phyloP scores from a whole-genome alignment of 768 basidiomycete genomes.

The Mycena rebaudengoi region DNA sequence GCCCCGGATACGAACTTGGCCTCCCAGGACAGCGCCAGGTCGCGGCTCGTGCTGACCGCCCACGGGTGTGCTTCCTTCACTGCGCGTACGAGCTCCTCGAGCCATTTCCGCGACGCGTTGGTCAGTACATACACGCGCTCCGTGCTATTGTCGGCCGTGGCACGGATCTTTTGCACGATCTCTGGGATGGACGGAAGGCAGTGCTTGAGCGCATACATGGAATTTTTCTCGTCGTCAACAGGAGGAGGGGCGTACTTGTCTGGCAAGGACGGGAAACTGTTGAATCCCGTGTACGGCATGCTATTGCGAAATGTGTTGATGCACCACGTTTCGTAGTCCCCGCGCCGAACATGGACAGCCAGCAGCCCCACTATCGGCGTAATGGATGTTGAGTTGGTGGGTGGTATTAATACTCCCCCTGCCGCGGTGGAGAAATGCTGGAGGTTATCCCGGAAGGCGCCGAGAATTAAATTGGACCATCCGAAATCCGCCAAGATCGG shows the following conservation, averaged over 20 bases:
- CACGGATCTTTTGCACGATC: constrained; percentile 52
- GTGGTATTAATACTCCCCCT: constrained; percentile 16
- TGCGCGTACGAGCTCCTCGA: constrained; percentile 52
- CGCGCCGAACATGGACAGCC: constrained; percentile 64
- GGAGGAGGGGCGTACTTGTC: constrained; percentile 50
- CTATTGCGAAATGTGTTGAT: constrained; percentile 45
- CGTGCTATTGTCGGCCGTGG: constrained; percentile 34
- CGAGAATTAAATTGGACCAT: constrained; percentile 70
- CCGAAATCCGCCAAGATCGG: constrained; percentile 60
- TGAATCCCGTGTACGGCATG: constrained; percentile 60
- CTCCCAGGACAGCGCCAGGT: constrained; percentile 61
- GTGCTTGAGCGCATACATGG: constrained; percentile 38
- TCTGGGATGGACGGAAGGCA: constrained; percentile 63
- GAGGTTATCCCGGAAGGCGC: constrained; percentile 56
- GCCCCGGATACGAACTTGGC: constrained; percentile 65
- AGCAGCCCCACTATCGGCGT: constrained; percentile 55
- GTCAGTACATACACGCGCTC: constrained; percentile 70
- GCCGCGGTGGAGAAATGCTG: constrained; percentile 45
- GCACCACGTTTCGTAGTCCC: constrained; percentile 64
- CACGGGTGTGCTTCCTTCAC: constrained; percentile 42
- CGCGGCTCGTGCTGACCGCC: constrained; percentile 66
- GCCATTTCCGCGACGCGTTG: constrained; percentile 63
- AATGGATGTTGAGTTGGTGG: constrained; percentile 22
- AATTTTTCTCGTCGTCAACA: background rate
- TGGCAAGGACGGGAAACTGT: constrained; percentile 57